Conservation (phyloP, 306 rosid genomes). For the Pyrus bretschneideri region DNA sequence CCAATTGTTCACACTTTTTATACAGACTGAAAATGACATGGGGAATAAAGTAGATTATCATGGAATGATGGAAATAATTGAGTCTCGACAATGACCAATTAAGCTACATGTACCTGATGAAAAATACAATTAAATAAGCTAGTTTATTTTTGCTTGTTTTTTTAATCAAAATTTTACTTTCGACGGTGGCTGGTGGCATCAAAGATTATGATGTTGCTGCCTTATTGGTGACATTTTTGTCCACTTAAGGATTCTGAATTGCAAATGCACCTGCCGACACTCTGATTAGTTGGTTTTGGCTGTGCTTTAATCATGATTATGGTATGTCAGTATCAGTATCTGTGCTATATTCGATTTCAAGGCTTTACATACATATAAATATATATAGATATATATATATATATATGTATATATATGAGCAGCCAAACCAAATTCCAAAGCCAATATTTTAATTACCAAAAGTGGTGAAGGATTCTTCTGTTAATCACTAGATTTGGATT, state of each 20-base stretch:
- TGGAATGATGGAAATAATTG: conserved; percentile 14
- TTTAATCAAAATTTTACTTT: not conserved
- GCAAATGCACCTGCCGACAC: not conserved
- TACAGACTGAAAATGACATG: conserved; percentile 20
- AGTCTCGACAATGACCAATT: conserved; percentile 13
- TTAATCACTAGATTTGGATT: not conserved
- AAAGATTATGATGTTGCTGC: not conserved
- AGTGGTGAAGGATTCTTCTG: not conserved
- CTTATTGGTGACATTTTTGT: not conserved
- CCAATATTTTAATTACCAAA: not conserved
- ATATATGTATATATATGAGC: not conserved
- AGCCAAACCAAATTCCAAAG: not conserved
- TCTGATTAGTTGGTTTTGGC: not conserved
- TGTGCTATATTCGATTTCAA: not conserved
- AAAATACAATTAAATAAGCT: not conserved
- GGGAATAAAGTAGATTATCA: conserved; percentile 22
- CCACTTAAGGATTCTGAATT: conserved; percentile 2
- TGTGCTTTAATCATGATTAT: not conserved
- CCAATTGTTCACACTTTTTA: conserved; percentile 4
- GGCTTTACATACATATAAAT: not conserved
- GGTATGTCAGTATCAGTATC: not conserved
- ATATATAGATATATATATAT: not conserved
- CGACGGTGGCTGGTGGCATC: not conserved
- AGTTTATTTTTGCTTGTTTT: not conserved
- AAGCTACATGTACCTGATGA: not conserved